Evolutionary conservation across 202 grass and related monocot genomes (phyloP).

Genomic region (Bolboschoenoplectus hybrid): DNA sequence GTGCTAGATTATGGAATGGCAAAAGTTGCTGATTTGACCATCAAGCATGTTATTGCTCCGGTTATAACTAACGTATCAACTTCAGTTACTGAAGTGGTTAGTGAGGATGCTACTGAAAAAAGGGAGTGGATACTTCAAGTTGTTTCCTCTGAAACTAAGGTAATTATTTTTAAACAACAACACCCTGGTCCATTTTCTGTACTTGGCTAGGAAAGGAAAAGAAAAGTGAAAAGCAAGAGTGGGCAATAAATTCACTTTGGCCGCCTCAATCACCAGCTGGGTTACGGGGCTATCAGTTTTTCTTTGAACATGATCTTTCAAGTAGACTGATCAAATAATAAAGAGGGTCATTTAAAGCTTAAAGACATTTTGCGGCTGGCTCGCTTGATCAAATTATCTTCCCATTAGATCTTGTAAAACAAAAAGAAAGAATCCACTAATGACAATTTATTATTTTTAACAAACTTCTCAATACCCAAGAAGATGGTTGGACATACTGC

Average conservation of each 20-base stretch:
- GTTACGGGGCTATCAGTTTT: not conserved
- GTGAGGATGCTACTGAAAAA: slow-evolving; percentile 45
- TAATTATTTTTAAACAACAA: slow-evolving; percentile 41
- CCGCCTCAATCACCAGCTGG: not conserved
- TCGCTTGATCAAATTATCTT: not conserved
- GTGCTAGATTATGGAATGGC: slow-evolving; percentile 85
- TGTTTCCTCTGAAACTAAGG: slow-evolving; percentile 56
- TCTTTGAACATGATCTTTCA: not conserved
- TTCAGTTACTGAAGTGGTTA: slow-evolving; percentile 57
- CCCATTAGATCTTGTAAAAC: not conserved
- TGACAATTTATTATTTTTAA: not conserved
- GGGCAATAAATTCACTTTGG: not conserved
- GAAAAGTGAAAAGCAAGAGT: not conserved
- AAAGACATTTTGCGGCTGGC: not conserved
- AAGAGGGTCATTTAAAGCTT: not conserved
- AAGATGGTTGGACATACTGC: not conserved
- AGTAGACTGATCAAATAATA: not conserved
- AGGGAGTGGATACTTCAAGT: slow-evolving; percentile 51
- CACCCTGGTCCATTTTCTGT: not conserved
- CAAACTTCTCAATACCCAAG: not conserved
- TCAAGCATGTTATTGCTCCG: slow-evolving; percentile 74
- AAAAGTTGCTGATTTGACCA: slow-evolving; percentile 71
- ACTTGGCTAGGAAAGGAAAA: not conserved
- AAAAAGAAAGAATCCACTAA: not conserved
- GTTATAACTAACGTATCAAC: slow-evolving; percentile 57